These are phyloP conservation scores for Elsinoe ampelina DNA, from an alignment of 2,329 filamentous ascomycete species.

Conservation along the genomic window DNA sequence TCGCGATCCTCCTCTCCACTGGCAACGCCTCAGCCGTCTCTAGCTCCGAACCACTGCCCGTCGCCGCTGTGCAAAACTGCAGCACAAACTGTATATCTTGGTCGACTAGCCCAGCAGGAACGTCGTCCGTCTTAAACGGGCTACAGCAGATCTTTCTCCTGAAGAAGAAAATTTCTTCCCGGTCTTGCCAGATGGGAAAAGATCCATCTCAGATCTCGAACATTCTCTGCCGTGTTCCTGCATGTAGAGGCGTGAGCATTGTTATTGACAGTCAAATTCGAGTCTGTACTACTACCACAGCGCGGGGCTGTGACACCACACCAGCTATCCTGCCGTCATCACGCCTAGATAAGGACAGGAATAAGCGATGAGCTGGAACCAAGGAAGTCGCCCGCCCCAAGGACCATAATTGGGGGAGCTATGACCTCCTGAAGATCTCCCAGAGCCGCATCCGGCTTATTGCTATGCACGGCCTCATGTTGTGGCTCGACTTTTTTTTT, in stretches of 20 bases:
- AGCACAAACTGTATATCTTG: background rate
- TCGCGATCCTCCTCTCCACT: background rate
- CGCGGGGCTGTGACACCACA: background rate
- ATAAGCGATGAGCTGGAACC: slow-evolving; percentile 1
- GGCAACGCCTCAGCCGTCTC: slow-evolving; percentile 1
- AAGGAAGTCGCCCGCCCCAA: background rate
- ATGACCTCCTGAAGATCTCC: slow-evolving; percentile 2
- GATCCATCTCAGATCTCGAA: background rate
- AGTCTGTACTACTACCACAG: background rate
- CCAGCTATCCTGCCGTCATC: background rate
- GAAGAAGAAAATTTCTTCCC: slow-evolving; percentile 2
- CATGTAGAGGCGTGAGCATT: background rate
- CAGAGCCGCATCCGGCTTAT: slow-evolving; percentile 9
- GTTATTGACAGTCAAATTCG: background rate
- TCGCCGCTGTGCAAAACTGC: background rate
- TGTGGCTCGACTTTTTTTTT: slow-evolving; percentile 10
- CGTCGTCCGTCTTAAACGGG: slow-evolving; percentile 6
- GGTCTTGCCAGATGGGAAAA: background rate
- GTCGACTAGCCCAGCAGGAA: slow-evolving; percentile 6
- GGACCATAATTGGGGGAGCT: background rate
- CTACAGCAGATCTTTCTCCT: slow-evolving; percentile 11
- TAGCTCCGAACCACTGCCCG: slow-evolving; percentile 5
- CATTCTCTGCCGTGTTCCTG: slow-evolving; percentile 4
- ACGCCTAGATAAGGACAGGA: slow-evolving; percentile 4
- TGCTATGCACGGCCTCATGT: slow-evolving; percentile 3